Base-by-base conservation (phyloP, 2,329 filamentous ascomycete genomes). In the Emergomyces orientalis region DNA sequence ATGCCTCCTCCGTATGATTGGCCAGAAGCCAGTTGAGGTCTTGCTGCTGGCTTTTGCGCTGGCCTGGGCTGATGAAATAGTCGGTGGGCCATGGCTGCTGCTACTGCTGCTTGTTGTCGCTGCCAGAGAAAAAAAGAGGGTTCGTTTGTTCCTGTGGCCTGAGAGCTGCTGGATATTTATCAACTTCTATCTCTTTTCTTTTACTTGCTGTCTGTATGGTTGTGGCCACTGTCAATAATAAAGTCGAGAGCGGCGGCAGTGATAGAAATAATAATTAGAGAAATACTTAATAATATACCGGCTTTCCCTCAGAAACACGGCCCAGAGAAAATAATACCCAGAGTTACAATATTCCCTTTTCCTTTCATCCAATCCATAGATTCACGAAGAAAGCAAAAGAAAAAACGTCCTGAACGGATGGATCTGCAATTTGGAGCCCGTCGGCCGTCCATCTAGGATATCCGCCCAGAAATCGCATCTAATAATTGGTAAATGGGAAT, bases 21-120 rank as follows among this genome's bases (percentile, higher is more conserved):
- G 56, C 25, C 27, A 22, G 56, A 27, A 27, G 14, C 37, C 22
- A 8, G 56, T 39, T n/a, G 11, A 17, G 22, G 37, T 45, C 7
- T 45, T n/a, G 41, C 39, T 43, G 56, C 25, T 59, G n/a, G 52
- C 39, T 59, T 59, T 59, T 43, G 56, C 37, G 56, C 56, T 43
- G 56, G 56, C 56, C 39, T 58, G 55, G 13, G 55, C 55, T 58
- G 55, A 30, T 45, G 25, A 58, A 43, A 58, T 58, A 45, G 55
- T 58, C 34, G 43, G 55, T 43, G 55, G 55, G 55, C 55, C 55
- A 58, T 58, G 56, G 56, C 56, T 55, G 30, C 14, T 55, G 11
- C n/a, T 43, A n/a, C n/a, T n/a, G n/a, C n/a, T n/a, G n/a, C n/a
- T n/a, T n/a, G n/a, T n/a, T n/a, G n/a, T 17, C 9, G n/a, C n/a